Evolutionary conservation across 2,329 filamentous ascomycete species (phyloP).

Genomic region (Calonectria pseudoreteaudii): DNA sequence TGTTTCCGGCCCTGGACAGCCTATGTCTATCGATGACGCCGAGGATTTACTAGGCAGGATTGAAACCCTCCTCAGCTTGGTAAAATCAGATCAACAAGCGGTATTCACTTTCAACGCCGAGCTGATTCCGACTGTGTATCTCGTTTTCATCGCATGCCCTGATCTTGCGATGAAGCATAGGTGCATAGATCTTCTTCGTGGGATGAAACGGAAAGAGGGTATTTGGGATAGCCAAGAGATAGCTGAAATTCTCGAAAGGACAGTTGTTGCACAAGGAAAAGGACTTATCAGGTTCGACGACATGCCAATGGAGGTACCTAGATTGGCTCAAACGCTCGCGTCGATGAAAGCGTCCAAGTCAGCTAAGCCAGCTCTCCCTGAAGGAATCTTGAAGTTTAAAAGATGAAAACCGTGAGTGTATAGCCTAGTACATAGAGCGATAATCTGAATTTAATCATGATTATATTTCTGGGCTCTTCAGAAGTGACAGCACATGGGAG

Average conservation of each 20-base stretch:
- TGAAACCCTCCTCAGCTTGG: neutral
- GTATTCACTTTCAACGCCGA: conserved; percentile 3
- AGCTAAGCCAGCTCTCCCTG: neutral
- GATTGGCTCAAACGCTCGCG: neutral
- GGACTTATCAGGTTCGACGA: neutral
- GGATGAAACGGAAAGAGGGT: neutral
- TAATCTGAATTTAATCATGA: neutral
- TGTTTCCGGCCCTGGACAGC: neutral
- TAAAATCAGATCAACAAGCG: neutral
- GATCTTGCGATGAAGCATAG: neutral
- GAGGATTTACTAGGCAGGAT: neutral
- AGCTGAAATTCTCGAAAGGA: neutral
- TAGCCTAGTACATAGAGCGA: neutral
- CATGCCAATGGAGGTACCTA: neutral
- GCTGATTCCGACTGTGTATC: neutral
- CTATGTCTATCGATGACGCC: neutral
- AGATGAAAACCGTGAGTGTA: neutral
- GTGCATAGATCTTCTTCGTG: neutral
- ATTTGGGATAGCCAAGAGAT: conserved; percentile 1
- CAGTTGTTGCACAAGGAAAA: neutral
- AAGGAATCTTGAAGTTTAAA: neutral
- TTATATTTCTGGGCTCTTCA: neutral
- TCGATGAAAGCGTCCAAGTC: neutral
- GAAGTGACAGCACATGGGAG: neutral
- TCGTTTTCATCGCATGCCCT: neutral